Evolutionary conservation across 1,284 basidiomycete species (phyloP), one percentile per base, ranked within the genome.

Genomic region (Ganoderma resinaceum): DNA sequence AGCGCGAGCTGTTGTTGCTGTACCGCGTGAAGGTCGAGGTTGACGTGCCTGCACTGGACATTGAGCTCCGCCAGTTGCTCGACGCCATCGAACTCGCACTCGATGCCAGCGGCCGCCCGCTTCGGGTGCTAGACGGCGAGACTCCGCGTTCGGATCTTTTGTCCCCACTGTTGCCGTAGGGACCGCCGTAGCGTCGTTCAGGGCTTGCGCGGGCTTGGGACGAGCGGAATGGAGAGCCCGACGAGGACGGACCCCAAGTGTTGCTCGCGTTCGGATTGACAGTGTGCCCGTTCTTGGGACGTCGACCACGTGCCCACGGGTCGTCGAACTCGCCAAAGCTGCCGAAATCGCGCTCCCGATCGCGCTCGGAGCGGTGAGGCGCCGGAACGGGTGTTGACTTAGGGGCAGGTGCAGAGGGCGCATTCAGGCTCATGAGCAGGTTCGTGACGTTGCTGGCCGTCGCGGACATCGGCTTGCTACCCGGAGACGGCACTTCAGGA

Each of bases 21-120:
- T 91, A 93, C 69, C 89, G 83, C 38, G 93, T 94, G 75, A 93
- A 95, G 53, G 89, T 88, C 23, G 76, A 77, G n/a, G 76, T 86
- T 5, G 88, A 89, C 55, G 89, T 90, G 69, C 87, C 87, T 20
- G 89, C 87, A 76, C 89, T 92, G 57, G 89, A 87, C 84, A 85
- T 89, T 49, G 91, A 92, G 77, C 85, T 91, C 64, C 92, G 89
- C 91, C 91, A 93, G 78, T 92, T 93, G 71, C 82, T 85, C 40
- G 89, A 89, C 14, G 84, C 83, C 72, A 84, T 84, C 20, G 89
- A 90, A 72, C 85, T 88, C 49, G 87, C 85, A 73, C 86, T 87
- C 52, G 88, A 88, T 26, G 83, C 83, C 55, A 85, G 70, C 18
- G 83, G 82, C 26, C 86, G 85, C 7, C 83, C 84, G 67, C 83